Conservation (phyloP, 345 rosid species). For the Toxicodendron radicans region DNA sequence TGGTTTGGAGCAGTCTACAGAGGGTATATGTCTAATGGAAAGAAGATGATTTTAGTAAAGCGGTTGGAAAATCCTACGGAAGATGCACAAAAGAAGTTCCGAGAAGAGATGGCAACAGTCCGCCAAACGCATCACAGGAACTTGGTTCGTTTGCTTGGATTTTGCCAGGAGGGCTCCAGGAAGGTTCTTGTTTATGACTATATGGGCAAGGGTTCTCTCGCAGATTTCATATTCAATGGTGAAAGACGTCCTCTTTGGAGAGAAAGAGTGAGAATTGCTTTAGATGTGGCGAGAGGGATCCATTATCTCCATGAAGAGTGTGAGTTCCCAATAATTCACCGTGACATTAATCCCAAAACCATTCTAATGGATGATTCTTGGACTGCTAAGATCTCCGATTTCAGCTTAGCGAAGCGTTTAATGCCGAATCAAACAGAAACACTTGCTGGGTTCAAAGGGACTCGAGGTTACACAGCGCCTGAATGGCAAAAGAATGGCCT, state of each 20-base stretch:
- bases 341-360: slow-evolving; percentile 18
- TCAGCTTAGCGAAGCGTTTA: slow-evolving; percentile 28
- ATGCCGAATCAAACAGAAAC: slow-evolving; percentile 25
- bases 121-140: slow-evolving; percentile 33
- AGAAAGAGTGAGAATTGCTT: slow-evolving; percentile 20
- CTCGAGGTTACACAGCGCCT: slow-evolving; percentile 10
- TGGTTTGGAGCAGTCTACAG: slow-evolving; percentile 26
- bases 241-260: slow-evolving; percentile 14
- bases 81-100: slow-evolving; percentile 24
- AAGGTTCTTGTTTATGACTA: slow-evolving; percentile 32
- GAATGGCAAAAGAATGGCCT: slow-evolving; percentile 10
- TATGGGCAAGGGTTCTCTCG: slow-evolving; percentile 26
- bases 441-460: slow-evolving; percentile 5
- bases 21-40: slow-evolving; percentile 12
- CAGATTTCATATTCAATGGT: not conserved
- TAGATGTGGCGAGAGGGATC: slow-evolving; percentile 6
- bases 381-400: slow-evolving; percentile 24
- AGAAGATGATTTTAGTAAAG: slow-evolving; percentile 18
- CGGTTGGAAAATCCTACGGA: slow-evolving; percentile 18
- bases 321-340: slow-evolving; percentile 28
- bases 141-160: slow-evolving; percentile 32
- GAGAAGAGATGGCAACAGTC: slow-evolving; percentile 29
- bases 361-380: slow-evolving; percentile 28
- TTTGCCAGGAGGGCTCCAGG: slow-evolving; percentile 22
- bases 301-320: slow-evolving; percentile 26